A percentile compares a stretch with the other conserved stretches of the same genome.
Conservation (phyloP, 169 alveolate genomes). For the Plasmodium adleri region DNA sequence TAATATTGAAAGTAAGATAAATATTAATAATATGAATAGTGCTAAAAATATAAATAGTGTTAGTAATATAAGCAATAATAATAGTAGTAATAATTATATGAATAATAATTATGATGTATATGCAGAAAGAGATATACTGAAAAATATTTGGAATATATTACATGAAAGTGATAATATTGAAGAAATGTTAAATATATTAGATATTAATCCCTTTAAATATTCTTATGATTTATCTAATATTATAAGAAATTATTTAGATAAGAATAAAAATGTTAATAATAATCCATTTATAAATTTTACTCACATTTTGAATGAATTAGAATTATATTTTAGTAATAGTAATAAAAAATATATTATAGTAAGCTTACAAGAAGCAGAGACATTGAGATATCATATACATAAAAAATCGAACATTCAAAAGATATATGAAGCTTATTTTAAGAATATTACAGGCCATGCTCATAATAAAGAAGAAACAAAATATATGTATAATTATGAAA, state of each 20-base stretch:
- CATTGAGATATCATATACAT: slow-evolving; percentile 71
- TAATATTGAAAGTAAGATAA: neutral
- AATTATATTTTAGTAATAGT: slow-evolving; percentile 64
- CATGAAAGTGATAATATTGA: slow-evolving; percentile 32
- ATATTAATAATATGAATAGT: neutral
- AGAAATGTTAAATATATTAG: slow-evolving; percentile 63
- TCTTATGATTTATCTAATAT: slow-evolving; percentile 57
- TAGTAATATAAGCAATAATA: neutral
- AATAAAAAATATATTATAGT: slow-evolving; percentile 69
- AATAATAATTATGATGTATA: slow-evolving; percentile 68
- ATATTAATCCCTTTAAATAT: slow-evolving; percentile 69
- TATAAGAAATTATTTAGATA: slow-evolving; percentile 36
- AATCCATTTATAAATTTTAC: slow-evolving; percentile 17
- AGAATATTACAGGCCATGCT: neutral
- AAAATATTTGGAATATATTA: slow-evolving; percentile 62
- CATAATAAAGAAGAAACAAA: neutral
- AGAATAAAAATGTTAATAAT: slow-evolving; percentile 18
- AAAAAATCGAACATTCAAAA: slow-evolving; percentile 27
- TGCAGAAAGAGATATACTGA: slow-evolving; percentile 60
- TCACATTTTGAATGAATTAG: slow-evolving; percentile 30
- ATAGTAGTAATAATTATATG: neutral
- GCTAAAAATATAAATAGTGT: no score
- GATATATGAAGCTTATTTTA: neutral
- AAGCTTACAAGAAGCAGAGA: slow-evolving; percentile 76
- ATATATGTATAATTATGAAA: neutral